phyloP scores from a whole-genome alignment of 306 rosid genomes.

The Begonia peltatifolia region DNA sequence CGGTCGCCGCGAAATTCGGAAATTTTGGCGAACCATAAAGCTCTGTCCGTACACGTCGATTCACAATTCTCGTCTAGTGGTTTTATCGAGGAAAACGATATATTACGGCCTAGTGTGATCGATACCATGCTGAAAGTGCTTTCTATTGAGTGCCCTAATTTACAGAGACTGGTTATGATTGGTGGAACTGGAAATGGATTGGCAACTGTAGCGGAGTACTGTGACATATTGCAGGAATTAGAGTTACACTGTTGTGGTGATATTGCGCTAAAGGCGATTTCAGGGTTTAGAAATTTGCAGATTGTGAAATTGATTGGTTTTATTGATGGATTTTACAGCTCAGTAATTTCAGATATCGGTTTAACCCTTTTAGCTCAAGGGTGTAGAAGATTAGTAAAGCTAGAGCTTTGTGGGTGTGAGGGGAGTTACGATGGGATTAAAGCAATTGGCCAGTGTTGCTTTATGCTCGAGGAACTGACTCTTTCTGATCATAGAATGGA shows the following conservation, averaged over 20 bases:
- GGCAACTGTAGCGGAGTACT: slow-evolving; percentile 50
- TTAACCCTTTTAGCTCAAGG: slow-evolving; percentile 79
- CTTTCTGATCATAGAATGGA: slow-evolving; percentile 71
- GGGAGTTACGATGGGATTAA: slow-evolving; percentile 84
- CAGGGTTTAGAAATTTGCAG: slow-evolving; percentile 54
- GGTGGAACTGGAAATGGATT: slow-evolving; percentile 70
- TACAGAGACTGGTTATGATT: slow-evolving; percentile 37
- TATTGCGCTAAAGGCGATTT: slow-evolving; percentile 26
- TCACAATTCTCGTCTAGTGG: slow-evolving; percentile 29
- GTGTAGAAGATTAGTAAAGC: slow-evolving; percentile 66
- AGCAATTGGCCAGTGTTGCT: slow-evolving; percentile 81
- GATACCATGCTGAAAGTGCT: slow-evolving; percentile 42
- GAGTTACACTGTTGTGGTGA: slow-evolving; percentile 66
- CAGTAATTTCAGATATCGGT: slow-evolving; percentile 60
- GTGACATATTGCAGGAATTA: slow-evolving; percentile 60
- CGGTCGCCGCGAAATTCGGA: slow-evolving; percentile 39
- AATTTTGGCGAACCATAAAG: slow-evolving; percentile 34
- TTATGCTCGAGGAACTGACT: slow-evolving; percentile 74
- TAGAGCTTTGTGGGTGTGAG: slow-evolving; percentile 75
- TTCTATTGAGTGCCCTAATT: slow-evolving; percentile 38
- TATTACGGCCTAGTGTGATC: slow-evolving; percentile 36
- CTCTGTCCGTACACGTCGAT: slow-evolving; percentile 35
- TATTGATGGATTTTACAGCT: slow-evolving; percentile 38
- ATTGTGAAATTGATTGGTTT: slow-evolving; percentile 41
- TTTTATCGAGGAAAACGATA: slow-evolving; percentile 31